A percentile compares a stretch with the other conserved stretches of the same genome.
Conservation (phyloP, 2,329 filamentous ascomycete species). For the Geosmithia putterillii region DNA sequence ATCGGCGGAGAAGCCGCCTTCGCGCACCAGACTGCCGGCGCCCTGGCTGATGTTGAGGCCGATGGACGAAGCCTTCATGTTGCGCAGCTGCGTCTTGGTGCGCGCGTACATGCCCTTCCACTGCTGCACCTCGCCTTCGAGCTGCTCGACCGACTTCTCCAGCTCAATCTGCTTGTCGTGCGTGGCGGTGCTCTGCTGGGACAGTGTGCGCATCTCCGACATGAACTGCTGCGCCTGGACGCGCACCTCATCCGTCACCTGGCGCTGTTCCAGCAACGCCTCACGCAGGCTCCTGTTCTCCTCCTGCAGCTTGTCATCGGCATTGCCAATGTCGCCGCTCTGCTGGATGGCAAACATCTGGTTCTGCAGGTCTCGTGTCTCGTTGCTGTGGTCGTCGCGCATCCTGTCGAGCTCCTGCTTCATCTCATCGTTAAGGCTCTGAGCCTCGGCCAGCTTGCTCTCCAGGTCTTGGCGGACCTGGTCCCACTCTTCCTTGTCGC, state of each 20-base stretch:
- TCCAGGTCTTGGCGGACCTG: conserved; percentile 57
- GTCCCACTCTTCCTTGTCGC: conserved; percentile 55
- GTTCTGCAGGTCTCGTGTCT: conserved; percentile 49
- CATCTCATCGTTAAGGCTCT: conserved; percentile 67
- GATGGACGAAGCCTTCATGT: conserved; percentile 67
- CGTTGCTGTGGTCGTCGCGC: conserved; percentile 52
- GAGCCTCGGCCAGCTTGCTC: conserved; percentile 59
- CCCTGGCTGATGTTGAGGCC: conserved; percentile 60
- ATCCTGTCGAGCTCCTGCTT: conserved; percentile 68
- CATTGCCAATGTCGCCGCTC: conserved; percentile 10
- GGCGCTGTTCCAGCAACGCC: conserved; percentile 60
- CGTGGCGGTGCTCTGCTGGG: conserved; percentile 64
- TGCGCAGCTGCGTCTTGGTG: conserved; percentile 76
- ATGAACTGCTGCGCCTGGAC: conserved; percentile 74
- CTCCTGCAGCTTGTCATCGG: conserved; percentile 43
- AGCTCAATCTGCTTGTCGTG: conserved; percentile 76
- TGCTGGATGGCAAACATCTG: conserved; percentile 45
- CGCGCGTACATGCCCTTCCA: conserved; percentile 88
- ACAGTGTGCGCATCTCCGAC: conserved; percentile 78
- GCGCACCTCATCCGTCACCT: conserved; percentile 76
- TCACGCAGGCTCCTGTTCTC: conserved; percentile 59
- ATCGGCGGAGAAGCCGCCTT: conserved; percentile 55
- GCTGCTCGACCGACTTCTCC: conserved; percentile 57
- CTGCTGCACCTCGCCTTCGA: conserved; percentile 74
- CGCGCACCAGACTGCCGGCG: conserved; percentile 52